Base-by-base conservation (phyloP, 2,329 filamentous ascomycete genomes). In the Peltaster fructicola region DNA sequence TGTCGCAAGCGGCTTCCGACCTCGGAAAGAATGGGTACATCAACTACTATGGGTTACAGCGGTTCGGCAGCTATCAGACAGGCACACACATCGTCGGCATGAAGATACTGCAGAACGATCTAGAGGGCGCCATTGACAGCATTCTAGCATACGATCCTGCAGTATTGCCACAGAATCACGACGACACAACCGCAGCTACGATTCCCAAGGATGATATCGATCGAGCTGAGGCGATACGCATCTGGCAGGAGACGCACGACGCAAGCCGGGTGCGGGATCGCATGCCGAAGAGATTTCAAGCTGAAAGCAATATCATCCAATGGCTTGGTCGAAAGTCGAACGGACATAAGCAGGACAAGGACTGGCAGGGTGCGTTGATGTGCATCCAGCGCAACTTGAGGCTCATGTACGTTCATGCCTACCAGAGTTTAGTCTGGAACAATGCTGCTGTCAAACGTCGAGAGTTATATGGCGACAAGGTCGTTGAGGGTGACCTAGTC, bases 21-120 rank as follows among this genome's bases (percentile, higher is more conserved):
- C 68, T 95, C 37, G 59, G 64, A 27, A 54, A 69, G 20, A 65
- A 73, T 21, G 88, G 88, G 3, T 98, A 90, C 59, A 73, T 98
- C 52, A 98, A 98, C 53, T 98, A 95, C 56, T 98, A 84, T 44
- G 88, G 88, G 6, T 69, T 95, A n/a, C 88, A 98, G 53, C 73
- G 88, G 13, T 98, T 98, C 41, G 88, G 88, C 14, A 85, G 82
- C 0, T 85, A 88, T 50, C 59, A 70, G 14, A 75, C 79, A 8
- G 77, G 82, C 16, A 98, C 88, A 1, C 81, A 95, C 43, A 65
- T 73, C 19, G 60, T 93, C 24, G 88, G 88, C 23, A 68, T 75
- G 45, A 73, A 79, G 47, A 82, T 98, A 45, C 63, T 98, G 1
- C 66, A 78, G 37, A 74, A 68, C 15, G 71, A 92, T 41, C 82